Base-by-base conservation (phyloP, 225 moss, liverwort and hornwort species). In the Straminergon stramineum region DNA sequence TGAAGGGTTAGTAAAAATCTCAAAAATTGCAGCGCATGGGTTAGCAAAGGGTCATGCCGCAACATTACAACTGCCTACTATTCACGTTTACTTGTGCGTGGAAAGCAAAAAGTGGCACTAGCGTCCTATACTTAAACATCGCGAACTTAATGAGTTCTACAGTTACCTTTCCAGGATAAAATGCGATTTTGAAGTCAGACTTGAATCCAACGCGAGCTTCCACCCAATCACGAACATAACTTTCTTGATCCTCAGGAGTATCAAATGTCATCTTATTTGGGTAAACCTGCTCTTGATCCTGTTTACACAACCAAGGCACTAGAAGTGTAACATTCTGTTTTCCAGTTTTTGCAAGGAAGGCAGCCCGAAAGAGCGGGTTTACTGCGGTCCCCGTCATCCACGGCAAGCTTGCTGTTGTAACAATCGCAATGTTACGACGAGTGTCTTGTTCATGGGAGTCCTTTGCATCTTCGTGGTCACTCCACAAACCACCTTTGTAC, bases 321-420 rank as follows among this genome's bases (percentile, higher is more conserved):
- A 99, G 91, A 69, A 99, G 94, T 18, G 99, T 97, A 70, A 99
- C 99, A 77, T 96, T 97, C 68, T 97, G 97, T 87, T 94, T 96
- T 84, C 99, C 99, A 85, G 90, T 90, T 89, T 96, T 99, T 20
- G 99, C 99, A 90, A 99, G 94, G 73, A 94, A 99, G 23, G 99
- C 99, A 57, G 99, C 99, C 87, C 99, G 96, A 81, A 99, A 99
- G 61, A 99, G 96, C 60, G 99, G 99, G 68, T 99, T 99, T 15
- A 99, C 97, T 55, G 99, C 99, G 31, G 99, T 99, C 56, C 99
- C 99, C 60, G 99, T 99, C 99, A 99, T 99, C 99, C 99, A 99
- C 52, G 99, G 99, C 88, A 99, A 91, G 92, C 99, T 99, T 48
- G 99, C 99, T 27, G 99, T 99, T 21, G 99, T 99, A 60, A 99